Evolutionary conservation across 1,284 basidiomycete species (phyloP).

Genomic region (Rhodotorula sp.): DNA sequence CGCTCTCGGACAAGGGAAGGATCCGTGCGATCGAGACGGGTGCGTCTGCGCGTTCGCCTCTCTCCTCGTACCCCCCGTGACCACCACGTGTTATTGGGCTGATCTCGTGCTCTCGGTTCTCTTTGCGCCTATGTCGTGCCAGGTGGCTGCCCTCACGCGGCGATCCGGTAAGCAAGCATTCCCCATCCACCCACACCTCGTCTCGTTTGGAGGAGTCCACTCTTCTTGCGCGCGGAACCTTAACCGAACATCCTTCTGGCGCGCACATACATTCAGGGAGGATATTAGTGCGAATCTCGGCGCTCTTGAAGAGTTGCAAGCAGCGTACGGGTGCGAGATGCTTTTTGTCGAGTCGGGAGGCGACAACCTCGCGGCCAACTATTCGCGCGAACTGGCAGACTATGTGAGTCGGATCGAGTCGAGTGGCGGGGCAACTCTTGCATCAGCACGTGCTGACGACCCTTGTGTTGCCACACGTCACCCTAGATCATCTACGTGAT

Average conservation of each 20-base stretch:
- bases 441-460: background rate
- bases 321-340: slow-evolving; percentile 58
- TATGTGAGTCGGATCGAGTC: slow-evolving; percentile 90
- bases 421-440: slow-evolving; percentile 58
- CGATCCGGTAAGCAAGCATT: slow-evolving; percentile 59
- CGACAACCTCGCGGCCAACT: slow-evolving; percentile 75
- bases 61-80: background rate
- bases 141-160: slow-evolving; percentile 91
- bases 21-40: slow-evolving; percentile 94
- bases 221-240: background rate
- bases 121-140: background rate
- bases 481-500: slow-evolving; percentile 39
- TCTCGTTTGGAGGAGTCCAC: background rate
- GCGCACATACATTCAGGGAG: slow-evolving; percentile 58
- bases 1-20: slow-evolving; percentile 70
- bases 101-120: background rate
- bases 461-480: background rate
- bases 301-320: slow-evolving; percentile 90
- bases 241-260: background rate
- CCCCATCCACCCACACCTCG: background rate
- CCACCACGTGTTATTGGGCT: too few relatives aligned
- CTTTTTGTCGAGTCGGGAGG: slow-evolving; percentile 60
- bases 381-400: slow-evolving; percentile 79
- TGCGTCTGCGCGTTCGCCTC: slow-evolving; percentile 6
- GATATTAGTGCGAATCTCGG: slow-evolving; percentile 97